Evolutionary conservation across 805 yeast species (phyloP).

Genomic region (Naumovozyma dairenensis): DNA sequence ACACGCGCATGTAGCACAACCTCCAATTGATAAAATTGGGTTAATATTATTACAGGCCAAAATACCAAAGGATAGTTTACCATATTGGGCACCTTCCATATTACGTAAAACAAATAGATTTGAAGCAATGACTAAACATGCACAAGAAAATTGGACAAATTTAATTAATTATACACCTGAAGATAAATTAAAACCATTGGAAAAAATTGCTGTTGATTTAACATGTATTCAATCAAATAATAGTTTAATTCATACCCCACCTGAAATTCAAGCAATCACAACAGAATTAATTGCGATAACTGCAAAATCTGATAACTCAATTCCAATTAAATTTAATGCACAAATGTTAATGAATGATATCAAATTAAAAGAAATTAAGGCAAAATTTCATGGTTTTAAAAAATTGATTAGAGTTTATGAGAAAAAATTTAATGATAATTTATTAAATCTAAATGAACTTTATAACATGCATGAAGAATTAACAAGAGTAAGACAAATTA

Average conservation of each 20-base stretch:
- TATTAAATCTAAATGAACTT: constrained; percentile 17
- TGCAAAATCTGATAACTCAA: constrained; percentile 28
- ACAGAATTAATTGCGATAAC: constrained; percentile 30
- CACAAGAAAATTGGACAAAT: constrained; percentile 29
- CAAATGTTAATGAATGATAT: constrained; percentile 22
- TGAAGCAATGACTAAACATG: constrained; percentile 27
- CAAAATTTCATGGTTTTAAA: constrained; percentile 14
- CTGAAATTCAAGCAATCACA: constrained; percentile 23
- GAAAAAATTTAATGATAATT: constrained; percentile 17
- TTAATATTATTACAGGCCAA: constrained; percentile 23
- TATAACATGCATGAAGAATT: constrained; percentile 16
- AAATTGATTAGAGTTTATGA: constrained; percentile 8
- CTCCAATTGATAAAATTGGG: too few species aligned
- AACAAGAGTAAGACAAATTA: constrained; percentile 14
- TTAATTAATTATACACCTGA: constrained; percentile 22
- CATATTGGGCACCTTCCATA: constrained; percentile 32
- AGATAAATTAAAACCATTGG: constrained; percentile 22
- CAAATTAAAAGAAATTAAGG: constrained; percentile 16
- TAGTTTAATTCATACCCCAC: constrained; percentile 23
- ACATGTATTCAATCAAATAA: constrained; percentile 28
- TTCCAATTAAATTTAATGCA: constrained; percentile 34
- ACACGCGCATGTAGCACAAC: too few species aligned
- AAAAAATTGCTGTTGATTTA: constrained; percentile 23
- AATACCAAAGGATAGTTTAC: constrained; percentile 29
- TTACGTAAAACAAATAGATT: constrained; percentile 30